phyloP scores from a whole-genome alignment of 352 stramenopile genomes.

The Phytophthora sp. region DNA sequence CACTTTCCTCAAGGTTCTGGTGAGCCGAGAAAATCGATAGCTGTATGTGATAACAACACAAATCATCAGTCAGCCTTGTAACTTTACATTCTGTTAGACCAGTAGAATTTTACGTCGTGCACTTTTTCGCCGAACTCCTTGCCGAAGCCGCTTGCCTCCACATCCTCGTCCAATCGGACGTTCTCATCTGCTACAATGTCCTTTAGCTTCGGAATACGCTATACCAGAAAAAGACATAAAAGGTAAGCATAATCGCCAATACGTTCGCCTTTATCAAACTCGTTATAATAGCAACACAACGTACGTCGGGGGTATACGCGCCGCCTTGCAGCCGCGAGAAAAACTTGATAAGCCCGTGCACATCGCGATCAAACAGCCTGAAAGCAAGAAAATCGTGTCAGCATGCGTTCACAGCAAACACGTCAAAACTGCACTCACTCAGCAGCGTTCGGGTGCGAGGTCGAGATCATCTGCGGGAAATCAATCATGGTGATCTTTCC shows the following conservation, averaged over 20 bases:
- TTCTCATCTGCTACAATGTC: conserved; percentile 80
- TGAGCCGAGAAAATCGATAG: conserved; percentile 87
- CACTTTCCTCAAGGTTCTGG: conserved; percentile 49
- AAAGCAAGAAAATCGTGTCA: conserved; percentile 17
- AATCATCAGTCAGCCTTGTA: conserved; percentile 1
- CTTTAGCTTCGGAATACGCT: conserved; percentile 58
- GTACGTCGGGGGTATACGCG: conserved; percentile 86
- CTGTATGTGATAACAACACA: conserved; percentile 37
- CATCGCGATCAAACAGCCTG: conserved; percentile 94
- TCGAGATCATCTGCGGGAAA: conserved; percentile 99
- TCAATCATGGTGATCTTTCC: conserved; percentile 99
- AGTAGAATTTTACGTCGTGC: conserved; percentile 52
- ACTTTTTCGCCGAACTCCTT: conserved; percentile 80
- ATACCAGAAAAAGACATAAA: conserved; percentile 11
- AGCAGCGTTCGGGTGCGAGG: conserved; percentile 96
- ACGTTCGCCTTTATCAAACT: too few relatives aligned
- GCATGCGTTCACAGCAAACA: neutral
- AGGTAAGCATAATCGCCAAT: conserved; percentile 9
- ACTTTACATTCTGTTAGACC: neutral
- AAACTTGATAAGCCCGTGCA: conserved; percentile 96
- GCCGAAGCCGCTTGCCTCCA: conserved; percentile 82
- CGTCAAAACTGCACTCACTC: conserved; percentile 82
- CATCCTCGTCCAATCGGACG: conserved; percentile 65
- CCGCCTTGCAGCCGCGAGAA: conserved; percentile 89
- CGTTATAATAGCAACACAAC: conserved; percentile 38